These are phyloP conservation scores for Trichocladium uniseriatum DNA, from an alignment of 495 filamentous ascomycete species.

Conservation along the genomic window DNA sequence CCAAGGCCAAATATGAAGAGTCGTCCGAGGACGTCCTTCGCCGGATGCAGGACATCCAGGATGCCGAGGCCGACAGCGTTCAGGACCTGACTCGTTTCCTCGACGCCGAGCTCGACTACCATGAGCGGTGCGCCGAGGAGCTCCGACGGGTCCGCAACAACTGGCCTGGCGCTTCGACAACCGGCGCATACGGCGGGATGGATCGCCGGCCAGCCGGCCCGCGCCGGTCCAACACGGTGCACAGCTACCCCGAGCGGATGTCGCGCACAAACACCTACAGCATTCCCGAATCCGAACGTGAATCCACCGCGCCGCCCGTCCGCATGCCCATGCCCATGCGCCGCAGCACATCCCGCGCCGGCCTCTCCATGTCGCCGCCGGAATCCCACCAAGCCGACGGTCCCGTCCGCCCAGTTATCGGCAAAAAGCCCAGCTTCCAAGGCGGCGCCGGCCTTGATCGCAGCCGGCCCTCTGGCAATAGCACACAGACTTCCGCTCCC, in stretches of 20 bases:
- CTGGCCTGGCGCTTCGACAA: conserved; percentile 26
- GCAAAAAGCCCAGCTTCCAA: conserved; percentile 32
- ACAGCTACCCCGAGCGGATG: conserved; percentile 35
- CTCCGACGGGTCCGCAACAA: conserved; percentile 42
- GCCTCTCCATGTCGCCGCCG: conserved; percentile 28
- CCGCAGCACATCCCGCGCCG: conserved; percentile 31
- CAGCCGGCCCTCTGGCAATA: conserved; percentile 17
- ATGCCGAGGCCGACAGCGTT: conserved; percentile 77
- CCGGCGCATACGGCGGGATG: conserved; percentile 1
- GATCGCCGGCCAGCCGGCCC: conserved; percentile 27
- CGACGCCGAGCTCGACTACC: conserved; percentile 84
- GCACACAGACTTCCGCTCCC: conserved; percentile 20
- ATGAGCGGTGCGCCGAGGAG: conserved; percentile 78
- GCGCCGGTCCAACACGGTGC: conserved; percentile 40
- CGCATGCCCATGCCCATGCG: conserved; percentile 64
- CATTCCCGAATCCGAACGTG: conserved; percentile 27
- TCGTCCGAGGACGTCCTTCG: conserved; percentile 86
- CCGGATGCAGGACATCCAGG: conserved; percentile 94
- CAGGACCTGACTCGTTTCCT: conserved; percentile 72
- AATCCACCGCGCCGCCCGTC: conserved; percentile 29
- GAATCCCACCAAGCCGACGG: conserved; percentile 25
- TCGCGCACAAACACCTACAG: conserved; percentile 30
- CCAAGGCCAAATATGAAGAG: conserved; percentile 96
- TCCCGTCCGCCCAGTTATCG: conserved; percentile 29
- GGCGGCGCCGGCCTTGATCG: conserved; percentile 23